Conservation (phyloP, 805 yeast species). For the Lachancea lanzarotensis region DNA sequence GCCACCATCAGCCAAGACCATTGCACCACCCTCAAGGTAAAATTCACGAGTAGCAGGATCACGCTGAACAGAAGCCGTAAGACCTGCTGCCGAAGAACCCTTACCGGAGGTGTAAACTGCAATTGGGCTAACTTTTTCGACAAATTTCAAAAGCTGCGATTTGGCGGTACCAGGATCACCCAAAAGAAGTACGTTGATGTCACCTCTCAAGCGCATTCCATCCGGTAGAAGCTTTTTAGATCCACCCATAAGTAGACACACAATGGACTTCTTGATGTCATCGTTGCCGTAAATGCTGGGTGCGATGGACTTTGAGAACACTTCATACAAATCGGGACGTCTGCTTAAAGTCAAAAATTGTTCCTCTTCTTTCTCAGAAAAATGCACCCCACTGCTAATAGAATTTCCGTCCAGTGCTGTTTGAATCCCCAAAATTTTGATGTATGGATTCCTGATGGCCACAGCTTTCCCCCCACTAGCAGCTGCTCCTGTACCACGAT, state of each 20-base stretch:
- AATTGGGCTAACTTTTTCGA: constrained; percentile 95
- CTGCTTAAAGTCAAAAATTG: constrained; percentile 76
- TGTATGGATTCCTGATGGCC: constrained; percentile 89
- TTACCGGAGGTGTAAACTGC: constrained; percentile 98
- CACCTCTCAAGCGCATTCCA: constrained; percentile 95
- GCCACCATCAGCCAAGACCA: constrained; percentile 99
- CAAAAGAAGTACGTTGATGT: constrained; percentile 81
- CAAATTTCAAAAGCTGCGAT: constrained; percentile 89
- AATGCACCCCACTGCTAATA: constrained; percentile 46
- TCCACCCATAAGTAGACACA: constrained; percentile 91
- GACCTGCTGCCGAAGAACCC: constrained; percentile 98
- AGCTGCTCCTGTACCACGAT: constrained; percentile 47
- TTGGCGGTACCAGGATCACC: constrained; percentile 99
- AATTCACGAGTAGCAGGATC: constrained; percentile 85
- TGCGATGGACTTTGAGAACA: constrained; percentile 84
- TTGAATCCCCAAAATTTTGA: constrained; percentile 79
- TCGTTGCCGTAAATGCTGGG: constrained; percentile 93
- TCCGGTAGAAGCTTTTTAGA: constrained; percentile 88
- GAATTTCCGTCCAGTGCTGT: constrained; percentile 72
- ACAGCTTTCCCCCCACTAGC: constrained; percentile 41
- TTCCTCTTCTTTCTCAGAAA: constrained; percentile 91
- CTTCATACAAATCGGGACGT: constrained; percentile 75
- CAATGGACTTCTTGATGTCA: constrained; percentile 89
- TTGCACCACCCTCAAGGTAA: constrained; percentile 97
- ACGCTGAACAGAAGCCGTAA: constrained; percentile 95